Base-by-base conservation (phyloP, 2,329 filamentous ascomycete species). In the Ceratocystiopsis minuta region DNA sequence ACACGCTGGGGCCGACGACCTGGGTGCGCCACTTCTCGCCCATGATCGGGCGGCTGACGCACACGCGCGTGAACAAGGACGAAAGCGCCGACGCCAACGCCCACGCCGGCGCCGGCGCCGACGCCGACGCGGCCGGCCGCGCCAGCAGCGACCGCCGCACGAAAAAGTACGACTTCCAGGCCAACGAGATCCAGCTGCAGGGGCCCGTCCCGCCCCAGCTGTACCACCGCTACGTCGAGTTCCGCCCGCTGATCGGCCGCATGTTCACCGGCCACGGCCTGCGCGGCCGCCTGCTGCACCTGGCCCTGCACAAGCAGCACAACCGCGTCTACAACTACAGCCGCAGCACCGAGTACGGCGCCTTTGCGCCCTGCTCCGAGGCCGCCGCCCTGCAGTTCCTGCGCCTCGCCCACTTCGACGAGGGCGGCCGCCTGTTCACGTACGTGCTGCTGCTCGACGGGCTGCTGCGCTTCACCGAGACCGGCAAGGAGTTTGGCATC, bases 181-280 rank as follows among this genome's bases (percentile, higher is more conserved):
- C 88, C 34, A 87, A 85, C 56, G 81, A 95, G 57, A 77, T 95
- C 53, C 88, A 95, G 56, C 69, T 96, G 9, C 67, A 72, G 37
- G 88, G 88, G 0, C 88, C 88, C 0, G 79, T 90, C 0, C 87
- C 88, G 0, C 64, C 74, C 2, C 66, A 76, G 47, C 66, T 96
- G 32, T 94, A 94, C 57, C 87, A 95, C 57, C 80, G 86, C 50
- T 96, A 81, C 54, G 87, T 95, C 44, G 87, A 93, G 57, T 95
- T 95, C 60, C 80, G 77, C 43, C 86, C 87, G 20, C 84, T 94
- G 53, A 81, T 96, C 42, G 83, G 82, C 40, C 74, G 77, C 48
- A 92, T 95, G 77, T 96, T 94, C 60, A 80, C 77, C 1, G 73
- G 75, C 11, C 72, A 73, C 24, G 87, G 86, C 41, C 52, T 95